Evolutionary conservation across 441 rosid species (phyloP).

Genomic region (Aleurites moluccanus): DNA sequence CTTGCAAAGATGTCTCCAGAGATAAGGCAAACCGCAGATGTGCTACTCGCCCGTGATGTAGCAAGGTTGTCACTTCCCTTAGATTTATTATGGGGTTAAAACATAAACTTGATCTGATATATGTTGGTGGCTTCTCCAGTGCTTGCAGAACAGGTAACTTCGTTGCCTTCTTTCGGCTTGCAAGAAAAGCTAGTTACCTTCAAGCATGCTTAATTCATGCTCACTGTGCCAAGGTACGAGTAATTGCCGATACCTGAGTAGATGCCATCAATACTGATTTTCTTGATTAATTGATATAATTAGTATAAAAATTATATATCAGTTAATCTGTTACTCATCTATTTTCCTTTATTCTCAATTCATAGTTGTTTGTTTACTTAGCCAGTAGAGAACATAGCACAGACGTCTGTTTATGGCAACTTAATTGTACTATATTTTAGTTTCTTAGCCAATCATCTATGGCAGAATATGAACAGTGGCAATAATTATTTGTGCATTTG

Average conservation of each 20-base stretch:
- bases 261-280: constrained; percentile 11
- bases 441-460: background rate
- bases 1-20: constrained; percentile 99
- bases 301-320: background rate
- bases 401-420: background rate
- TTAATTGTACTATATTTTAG: background rate
- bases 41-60: constrained; percentile 84
- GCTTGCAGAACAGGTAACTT: constrained; percentile 92
- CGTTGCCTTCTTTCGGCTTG: constrained; percentile 88
- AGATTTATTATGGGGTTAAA: constrained; percentile 16
- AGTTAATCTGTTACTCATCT: background rate
- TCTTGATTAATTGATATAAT: background rate
- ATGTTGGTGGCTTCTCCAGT: constrained; percentile 50
- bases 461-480: background rate
- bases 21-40: constrained; percentile 88
- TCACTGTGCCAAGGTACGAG: constrained; percentile 84
- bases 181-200: constrained; percentile 85
- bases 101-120: constrained; percentile 32
- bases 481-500: background rate
- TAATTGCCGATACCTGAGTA: constrained; percentile 13
- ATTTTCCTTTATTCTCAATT: background rate
- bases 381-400: background rate
- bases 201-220: constrained; percentile 99
- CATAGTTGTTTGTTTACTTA: background rate
- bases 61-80: constrained; percentile 68